Evolutionary conservation across 2,329 filamentous ascomycete genomes (phyloP), one percentile per base, ranked within the genome.

Genomic region (Didymella exigua): DNA sequence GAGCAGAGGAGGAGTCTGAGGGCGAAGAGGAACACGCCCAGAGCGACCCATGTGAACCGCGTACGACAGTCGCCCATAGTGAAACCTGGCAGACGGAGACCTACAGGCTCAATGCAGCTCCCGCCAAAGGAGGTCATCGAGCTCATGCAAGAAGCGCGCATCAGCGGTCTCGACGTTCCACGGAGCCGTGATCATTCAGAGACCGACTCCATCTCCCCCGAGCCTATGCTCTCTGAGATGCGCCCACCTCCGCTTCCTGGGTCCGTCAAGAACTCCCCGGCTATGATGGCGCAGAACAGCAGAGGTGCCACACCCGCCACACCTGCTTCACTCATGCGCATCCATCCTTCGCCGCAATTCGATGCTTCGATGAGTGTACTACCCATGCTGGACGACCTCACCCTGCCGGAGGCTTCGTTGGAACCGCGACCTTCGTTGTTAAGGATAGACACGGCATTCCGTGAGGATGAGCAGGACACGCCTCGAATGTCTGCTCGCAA

Each of bases 321-420:
- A 0, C 92, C 92, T 0, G 91, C 93, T 8, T 96, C 92, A 6
- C 77, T 96, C 54, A 96, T 97, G 89, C 75, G 75, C 34, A 69
- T 78, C 19, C 70, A 75, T n/a, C 69, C 73, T 18, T 75, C 73
- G 8, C 71, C 73, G 8, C 66, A 63, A n/a, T 73, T 74, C 48
- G 61, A 61, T 23, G 56, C 52, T 26, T 58, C 59, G 2, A 49
- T 56, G 26, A 63, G 70, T 8, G 51, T 62, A 9, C 70, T 66
- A 5, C 68, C 72, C 8, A 64, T 72, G 51, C 66, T 89, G 73
- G 86, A 88, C 54, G 85, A 87, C 58, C 82, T 89, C 26, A 74
- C 88, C 59, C 81, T 96, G 18, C 93, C 92, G 7, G 92, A 96
- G 73, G 78, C 78, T 5, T 82, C 83, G 8, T 77, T 81, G 44